A percentile compares a stretch with the other conserved stretches of the same genome.
These are phyloP conservation scores for Senna siamea DNA, from an alignment of 306 rosid species.

Conservation along the genomic window DNA sequence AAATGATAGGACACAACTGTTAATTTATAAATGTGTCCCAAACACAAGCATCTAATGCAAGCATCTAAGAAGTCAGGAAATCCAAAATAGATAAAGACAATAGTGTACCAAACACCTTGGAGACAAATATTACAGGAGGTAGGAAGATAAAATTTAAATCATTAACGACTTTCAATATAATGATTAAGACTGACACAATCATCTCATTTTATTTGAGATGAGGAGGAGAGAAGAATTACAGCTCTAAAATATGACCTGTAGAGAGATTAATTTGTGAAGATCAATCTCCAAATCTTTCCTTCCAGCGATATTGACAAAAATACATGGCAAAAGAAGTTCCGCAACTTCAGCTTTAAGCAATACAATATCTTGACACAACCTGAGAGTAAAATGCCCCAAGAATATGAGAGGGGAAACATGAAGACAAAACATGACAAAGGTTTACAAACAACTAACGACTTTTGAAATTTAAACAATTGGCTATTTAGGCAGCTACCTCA, in stretches of 20 bases:
- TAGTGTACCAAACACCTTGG: background rate
- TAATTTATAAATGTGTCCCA: background rate
- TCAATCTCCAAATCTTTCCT: slow-evolving; percentile 72
- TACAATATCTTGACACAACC: slow-evolving; percentile 88
- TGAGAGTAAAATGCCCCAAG: slow-evolving; percentile 44
- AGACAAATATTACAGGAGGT: slow-evolving; percentile 10
- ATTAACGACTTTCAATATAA: slow-evolving; percentile 8
- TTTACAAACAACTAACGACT: slow-evolving; percentile 8
- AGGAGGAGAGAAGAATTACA: slow-evolving; percentile 16
- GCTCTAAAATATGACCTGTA: slow-evolving; percentile 57
- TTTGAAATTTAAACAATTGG: slow-evolving; percentile 8
- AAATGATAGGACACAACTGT: background rate
- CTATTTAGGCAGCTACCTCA: slow-evolving; percentile 56
- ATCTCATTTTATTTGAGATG: background rate
- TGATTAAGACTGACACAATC: slow-evolving; percentile 6
- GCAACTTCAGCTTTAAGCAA: slow-evolving; percentile 82
- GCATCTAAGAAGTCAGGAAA: background rate
- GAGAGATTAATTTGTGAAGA: slow-evolving; percentile 66
- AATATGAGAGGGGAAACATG: slow-evolving; percentile 35
- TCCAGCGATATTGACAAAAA: slow-evolving; percentile 76
- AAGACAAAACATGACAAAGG: slow-evolving; percentile 21
- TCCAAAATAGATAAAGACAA: background rate
- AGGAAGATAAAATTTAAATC: background rate
- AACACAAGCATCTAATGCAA: background rate
- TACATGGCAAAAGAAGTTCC: slow-evolving; percentile 80